Percentiles rank a stretch among this genome's conserved stretches.
Evolutionary conservation across 1,139 yeast species (phyloP).

Genomic region (Nakaseomyces glabratus): DNA sequence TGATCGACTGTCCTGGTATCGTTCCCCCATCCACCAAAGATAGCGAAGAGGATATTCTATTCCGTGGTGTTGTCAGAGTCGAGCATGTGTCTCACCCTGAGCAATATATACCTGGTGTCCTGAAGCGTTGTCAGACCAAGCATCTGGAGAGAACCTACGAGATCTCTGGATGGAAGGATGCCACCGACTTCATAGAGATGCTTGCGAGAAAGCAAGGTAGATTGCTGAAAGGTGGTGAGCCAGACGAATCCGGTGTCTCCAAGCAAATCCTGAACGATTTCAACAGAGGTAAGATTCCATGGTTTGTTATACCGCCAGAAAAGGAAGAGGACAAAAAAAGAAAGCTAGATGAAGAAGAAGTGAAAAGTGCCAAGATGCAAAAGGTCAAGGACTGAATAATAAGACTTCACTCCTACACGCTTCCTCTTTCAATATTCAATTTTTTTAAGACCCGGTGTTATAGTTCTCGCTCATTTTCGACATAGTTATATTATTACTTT

Average conservation of each 20-base stretch:
- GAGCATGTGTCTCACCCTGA: conserved; percentile 95
- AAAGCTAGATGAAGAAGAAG: conserved; percentile 7
- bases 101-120: conserved; percentile 83
- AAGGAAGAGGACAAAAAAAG: conserved; percentile 39
- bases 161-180: conserved; percentile 81
- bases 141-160: conserved; percentile 95
- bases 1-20: conserved; percentile 97
- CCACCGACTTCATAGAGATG: conserved; percentile 78
- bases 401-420: too few relatives aligned
- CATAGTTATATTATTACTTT: too few relatives aligned
- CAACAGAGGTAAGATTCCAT: conserved; percentile 94
- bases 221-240: conserved; percentile 93
- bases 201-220: conserved; percentile 91
- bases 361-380: conserved; percentile 2
- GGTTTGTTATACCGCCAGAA: conserved; percentile 93
- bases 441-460: too few relatives aligned
- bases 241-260: conserved; percentile 90
- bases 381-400: too few relatives aligned
- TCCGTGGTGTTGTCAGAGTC: conserved; percentile 95
- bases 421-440: too few relatives aligned
- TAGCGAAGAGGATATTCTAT: conserved; percentile 84
- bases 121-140: conserved; percentile 76
- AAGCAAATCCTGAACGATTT: conserved; percentile 87
- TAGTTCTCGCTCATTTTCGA: too few relatives aligned
- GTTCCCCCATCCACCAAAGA: conserved; percentile 93